phyloP scores from a whole-genome alignment of 768 basidiomycete genomes.

The Naganishia vaughanmartiniae region DNA sequence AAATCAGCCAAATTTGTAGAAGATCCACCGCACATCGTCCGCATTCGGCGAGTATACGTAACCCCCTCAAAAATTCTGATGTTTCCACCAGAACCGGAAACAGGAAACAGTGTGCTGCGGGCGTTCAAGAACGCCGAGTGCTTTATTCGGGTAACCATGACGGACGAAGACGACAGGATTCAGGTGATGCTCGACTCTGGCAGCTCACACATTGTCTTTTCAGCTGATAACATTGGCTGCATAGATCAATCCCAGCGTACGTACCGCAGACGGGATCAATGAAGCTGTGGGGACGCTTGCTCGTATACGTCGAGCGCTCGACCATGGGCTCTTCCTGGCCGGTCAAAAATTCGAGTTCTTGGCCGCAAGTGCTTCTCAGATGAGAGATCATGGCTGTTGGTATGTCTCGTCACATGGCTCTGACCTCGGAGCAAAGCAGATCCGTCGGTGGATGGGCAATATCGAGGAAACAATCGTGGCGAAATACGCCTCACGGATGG shows the following conservation, averaged over 20 bases:
- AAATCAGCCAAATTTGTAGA: conserved; percentile 21
- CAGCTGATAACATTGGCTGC: not conserved
- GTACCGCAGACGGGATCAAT: conserved; percentile 28
- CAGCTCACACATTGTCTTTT: not conserved
- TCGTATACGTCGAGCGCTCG: conserved; percentile 30
- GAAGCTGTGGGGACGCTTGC: conserved; percentile 30
- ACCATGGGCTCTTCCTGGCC: conserved; percentile 31
- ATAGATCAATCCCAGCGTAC: conserved; percentile 34
- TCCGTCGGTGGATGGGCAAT: conserved; percentile 28
- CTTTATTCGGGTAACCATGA: conserved; percentile 40
- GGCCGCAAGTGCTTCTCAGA: conserved; percentile 31
- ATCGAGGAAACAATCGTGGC: conserved; percentile 34
- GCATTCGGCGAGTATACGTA: conserved; percentile 30
- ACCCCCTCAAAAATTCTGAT: conserved; percentile 38
- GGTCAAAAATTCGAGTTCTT: conserved; percentile 32
- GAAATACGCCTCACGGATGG: conserved; percentile 32
- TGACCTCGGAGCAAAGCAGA: conserved; percentile 23
- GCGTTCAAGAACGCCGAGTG: conserved; percentile 30
- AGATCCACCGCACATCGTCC: conserved; percentile 23
- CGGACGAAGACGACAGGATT: conserved; percentile 34
- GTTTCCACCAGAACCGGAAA: conserved; percentile 35
- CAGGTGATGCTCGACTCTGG: conserved; percentile 18
- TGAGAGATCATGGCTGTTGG: conserved; percentile 35
- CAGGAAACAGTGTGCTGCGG: conserved; percentile 35
- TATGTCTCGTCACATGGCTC: conserved; percentile 29